A percentile compares a stretch with the other conserved stretches of the same genome.
phyloP scores from a whole-genome alignment of 805 yeast genomes.

The Kodamaea leandrae region DNA sequence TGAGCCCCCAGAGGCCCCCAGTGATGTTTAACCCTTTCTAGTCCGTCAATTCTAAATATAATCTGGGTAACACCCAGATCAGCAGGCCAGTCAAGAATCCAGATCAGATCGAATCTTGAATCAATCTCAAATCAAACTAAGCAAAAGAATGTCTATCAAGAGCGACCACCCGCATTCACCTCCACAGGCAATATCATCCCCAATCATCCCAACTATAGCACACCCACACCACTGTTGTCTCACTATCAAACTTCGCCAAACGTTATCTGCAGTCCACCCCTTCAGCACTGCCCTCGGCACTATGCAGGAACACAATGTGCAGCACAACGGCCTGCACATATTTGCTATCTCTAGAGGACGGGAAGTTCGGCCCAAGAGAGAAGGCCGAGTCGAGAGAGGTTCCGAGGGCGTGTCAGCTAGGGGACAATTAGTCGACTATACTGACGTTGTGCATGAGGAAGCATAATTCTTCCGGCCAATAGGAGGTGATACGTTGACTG shows the following conservation, averaged over 20 bases:
- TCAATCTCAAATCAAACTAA: background rate
- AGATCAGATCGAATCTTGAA: background rate
- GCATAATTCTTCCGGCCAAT: too few species aligned
- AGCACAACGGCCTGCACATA: background rate
- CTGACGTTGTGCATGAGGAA: too few species aligned
- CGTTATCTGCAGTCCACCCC: slow-evolving; percentile 5
- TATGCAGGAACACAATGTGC: background rate
- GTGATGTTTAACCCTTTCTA: too few species aligned
- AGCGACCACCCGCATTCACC: background rate
- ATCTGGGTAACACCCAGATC: too few species aligned
- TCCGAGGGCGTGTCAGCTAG: too few species aligned
- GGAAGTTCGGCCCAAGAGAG: too few species aligned
- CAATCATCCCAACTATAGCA: too few species aligned
- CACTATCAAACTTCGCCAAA: background rate
- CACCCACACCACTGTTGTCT: background rate
- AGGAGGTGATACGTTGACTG: background rate
- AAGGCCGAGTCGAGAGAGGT: too few species aligned
- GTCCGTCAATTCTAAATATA: too few species aligned
- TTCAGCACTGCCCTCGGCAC: background rate
- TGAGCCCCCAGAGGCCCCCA: background rate
- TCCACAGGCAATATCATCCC: background rate
- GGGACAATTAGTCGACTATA: too few species aligned
- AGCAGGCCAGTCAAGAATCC: background rate
- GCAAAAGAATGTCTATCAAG: background rate
- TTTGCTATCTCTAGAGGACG: background rate